A percentile compares a stretch with the other conserved stretches of the same genome.
Evolutionary conservation across 2,329 filamentous ascomycete genomes (phyloP).

Genomic region (Fusarium sulawesiense): DNA sequence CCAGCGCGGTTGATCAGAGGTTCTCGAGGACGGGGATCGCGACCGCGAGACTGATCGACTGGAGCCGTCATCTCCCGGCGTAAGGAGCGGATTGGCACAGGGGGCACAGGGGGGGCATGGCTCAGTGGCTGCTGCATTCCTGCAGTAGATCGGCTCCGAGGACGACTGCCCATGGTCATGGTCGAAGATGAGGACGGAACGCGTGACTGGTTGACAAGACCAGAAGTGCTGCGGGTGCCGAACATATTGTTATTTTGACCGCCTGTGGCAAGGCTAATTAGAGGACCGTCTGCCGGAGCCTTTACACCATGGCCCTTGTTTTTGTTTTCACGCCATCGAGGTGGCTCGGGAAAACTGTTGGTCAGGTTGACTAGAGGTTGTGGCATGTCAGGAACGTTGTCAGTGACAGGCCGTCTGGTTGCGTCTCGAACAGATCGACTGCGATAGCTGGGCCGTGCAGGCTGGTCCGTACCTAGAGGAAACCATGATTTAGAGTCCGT

Average conservation of each 20-base stretch:
- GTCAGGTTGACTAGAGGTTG: slow-evolving; percentile 76
- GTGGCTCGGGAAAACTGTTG: slow-evolving; percentile 70
- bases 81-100: slow-evolving; percentile 45
- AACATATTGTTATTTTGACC: slow-evolving; percentile 29
- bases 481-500: slow-evolving; percentile 51
- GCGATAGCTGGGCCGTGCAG: slow-evolving; percentile 46
- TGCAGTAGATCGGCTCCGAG: slow-evolving; percentile 45
- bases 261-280: slow-evolving; percentile 60
- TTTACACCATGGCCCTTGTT: slow-evolving; percentile 63
- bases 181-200: slow-evolving; percentile 30
- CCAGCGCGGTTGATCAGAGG: slow-evolving; percentile 50
- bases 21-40: slow-evolving; percentile 45
- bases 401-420: slow-evolving; percentile 41
- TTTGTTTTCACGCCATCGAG: slow-evolving; percentile 65
- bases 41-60: slow-evolving; percentile 39
- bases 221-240: slow-evolving; percentile 27
- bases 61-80: slow-evolving; percentile 44
- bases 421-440: slow-evolving; percentile 41
- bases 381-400: slow-evolving; percentile 50
- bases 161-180: slow-evolving; percentile 25
- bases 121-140: slow-evolving; percentile 31
- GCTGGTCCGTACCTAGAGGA: slow-evolving; percentile 53
- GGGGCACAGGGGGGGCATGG: slow-evolving; percentile 43
- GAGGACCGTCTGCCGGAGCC: slow-evolving; percentile 54
- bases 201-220: slow-evolving; percentile 35